Evolutionary conservation across 768 basidiomycete species (phyloP).

Genomic region (Suillus subaureus): DNA sequence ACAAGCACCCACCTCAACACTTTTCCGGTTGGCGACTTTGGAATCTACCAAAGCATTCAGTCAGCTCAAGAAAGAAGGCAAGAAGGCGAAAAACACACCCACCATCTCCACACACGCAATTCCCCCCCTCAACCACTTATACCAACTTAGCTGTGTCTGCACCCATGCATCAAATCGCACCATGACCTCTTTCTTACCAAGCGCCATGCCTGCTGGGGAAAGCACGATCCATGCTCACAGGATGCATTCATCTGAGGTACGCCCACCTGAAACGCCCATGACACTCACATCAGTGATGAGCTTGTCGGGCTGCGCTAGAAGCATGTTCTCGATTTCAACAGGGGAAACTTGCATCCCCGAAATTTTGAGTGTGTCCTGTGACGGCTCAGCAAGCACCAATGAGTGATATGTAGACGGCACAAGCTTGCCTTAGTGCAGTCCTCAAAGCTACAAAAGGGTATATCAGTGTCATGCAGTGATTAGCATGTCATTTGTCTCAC

Average conservation of each 20-base stretch:
- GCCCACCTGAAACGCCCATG: slow-evolving; percentile 66
- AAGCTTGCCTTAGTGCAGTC: slow-evolving; percentile 61
- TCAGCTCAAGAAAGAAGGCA: too few species aligned
- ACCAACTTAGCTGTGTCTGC: slow-evolving; percentile 59
- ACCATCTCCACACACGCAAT: slow-evolving; percentile 63
- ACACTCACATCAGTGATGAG: slow-evolving; percentile 65
- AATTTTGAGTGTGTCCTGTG: slow-evolving; percentile 70
- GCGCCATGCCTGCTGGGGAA: slow-evolving; percentile 49
- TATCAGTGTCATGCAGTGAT: background rate
- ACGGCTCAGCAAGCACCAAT: background rate
- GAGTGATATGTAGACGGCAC: slow-evolving; percentile 19
- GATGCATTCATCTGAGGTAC: slow-evolving; percentile 64
- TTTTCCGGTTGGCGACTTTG: slow-evolving; percentile 70
- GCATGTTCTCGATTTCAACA: slow-evolving; percentile 64
- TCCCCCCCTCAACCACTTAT: slow-evolving; percentile 72
- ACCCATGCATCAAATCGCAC: slow-evolving; percentile 57
- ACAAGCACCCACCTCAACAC: slow-evolving; percentile 57
- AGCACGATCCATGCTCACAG: slow-evolving; percentile 76
- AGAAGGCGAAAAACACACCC: slow-evolving; percentile 19
- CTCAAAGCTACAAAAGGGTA: slow-evolving; percentile 48
- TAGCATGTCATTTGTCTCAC: slow-evolving; percentile 34
- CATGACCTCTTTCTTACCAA: slow-evolving; percentile 43
- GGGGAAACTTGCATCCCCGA: slow-evolving; percentile 77
- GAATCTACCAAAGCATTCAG: slow-evolving; percentile 45
- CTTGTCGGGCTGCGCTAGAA: slow-evolving; percentile 57